Evolutionary conservation across 108 stramenopile species (phyloP), one percentile per base, ranked within the genome.

Genomic region (Cyclotella choctawhatcheeana): DNA sequence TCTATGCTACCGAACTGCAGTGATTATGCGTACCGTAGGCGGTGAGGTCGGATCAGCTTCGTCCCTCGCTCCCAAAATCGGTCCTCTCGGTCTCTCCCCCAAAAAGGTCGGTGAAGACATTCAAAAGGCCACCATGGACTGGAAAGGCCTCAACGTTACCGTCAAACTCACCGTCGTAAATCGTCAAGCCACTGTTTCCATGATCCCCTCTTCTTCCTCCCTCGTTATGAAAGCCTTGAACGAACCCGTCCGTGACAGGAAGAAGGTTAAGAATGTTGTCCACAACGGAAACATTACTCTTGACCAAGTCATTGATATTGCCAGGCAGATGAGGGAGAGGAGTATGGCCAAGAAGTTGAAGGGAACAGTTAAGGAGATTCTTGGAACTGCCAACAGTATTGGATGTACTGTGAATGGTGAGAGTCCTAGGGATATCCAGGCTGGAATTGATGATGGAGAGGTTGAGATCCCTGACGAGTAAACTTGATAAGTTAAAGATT

Each of bases 71-170:
- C 99, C 99, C 85, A 99, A 99, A 91, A 94, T 99, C 54, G 99
- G 99, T 85, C 98, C 99, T 60, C 98, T 99, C 34, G 99, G 99
- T 85, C 84, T 99, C 44, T 98, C 98, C 63, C 99, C 99, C 81
- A 99, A 99, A 92, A 99, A 99, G 86, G 97, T 99, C 45, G 99
- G 99, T 67, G 99, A 99, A 82, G 99, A 99, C 88, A 99, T 99
- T 89, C 93, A 96, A 86, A 98, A 97, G 89, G 97, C 97, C 71
- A 99, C 99, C 77, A 93, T 93, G 97, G 99, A 99, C 90, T 99
- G 99, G 99, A 99, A 99, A 89, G 99, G 99, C 40, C 85, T 99
- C 33, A 97, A 91, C 61, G 98, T 99, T 44, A 99, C 97, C 32
- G 99, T 99, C 77, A 99, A 98, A 91, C 88, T 99, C 58, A 98